Conservation (phyloP, 495 filamentous ascomycete genomes). For the Xylaria acuta region DNA sequence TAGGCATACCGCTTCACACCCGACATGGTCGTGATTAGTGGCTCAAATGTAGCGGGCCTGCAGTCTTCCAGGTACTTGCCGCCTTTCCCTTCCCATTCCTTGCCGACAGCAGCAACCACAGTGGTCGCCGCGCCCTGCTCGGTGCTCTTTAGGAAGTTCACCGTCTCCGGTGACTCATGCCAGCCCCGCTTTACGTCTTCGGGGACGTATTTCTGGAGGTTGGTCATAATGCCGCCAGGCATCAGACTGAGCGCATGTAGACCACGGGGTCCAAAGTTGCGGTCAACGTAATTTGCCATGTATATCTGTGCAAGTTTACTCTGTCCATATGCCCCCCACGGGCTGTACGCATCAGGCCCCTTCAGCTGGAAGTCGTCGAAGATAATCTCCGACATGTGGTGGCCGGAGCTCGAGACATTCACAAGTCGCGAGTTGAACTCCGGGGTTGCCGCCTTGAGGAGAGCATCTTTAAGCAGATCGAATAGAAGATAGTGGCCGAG, state of each 20-base stretch:
- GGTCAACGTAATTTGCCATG: conserved; percentile 53
- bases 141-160: conserved; percentile 41
- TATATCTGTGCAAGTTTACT: conserved; percentile 52
- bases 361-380: conserved; percentile 32
- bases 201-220: conserved; percentile 30
- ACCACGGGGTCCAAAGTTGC: conserved; percentile 44
- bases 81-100: conserved; percentile 43
- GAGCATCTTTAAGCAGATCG: conserved; percentile 47
- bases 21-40: not conserved
- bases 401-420: conserved; percentile 47
- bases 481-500: conserved; percentile 58
- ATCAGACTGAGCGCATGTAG: conserved; percentile 49
- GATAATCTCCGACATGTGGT: conserved; percentile 34
- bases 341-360: conserved; percentile 42
- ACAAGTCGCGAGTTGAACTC: conserved; percentile 52
- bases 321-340: conserved; percentile 45
- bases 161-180: conserved; percentile 25
- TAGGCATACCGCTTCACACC: conserved; percentile 23
- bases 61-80: conserved; percentile 51
- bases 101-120: conserved; percentile 49
- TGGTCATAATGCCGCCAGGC: conserved; percentile 46
- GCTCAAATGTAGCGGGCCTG: conserved; percentile 27
- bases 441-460: conserved; percentile 46
- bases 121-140: conserved; percentile 58
- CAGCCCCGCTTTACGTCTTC: conserved; percentile 36